These are phyloP conservation scores for Brachypodium distachyon DNA, from an alignment of 202 grass and related monocot species.

Conservation along the genomic window DNA sequence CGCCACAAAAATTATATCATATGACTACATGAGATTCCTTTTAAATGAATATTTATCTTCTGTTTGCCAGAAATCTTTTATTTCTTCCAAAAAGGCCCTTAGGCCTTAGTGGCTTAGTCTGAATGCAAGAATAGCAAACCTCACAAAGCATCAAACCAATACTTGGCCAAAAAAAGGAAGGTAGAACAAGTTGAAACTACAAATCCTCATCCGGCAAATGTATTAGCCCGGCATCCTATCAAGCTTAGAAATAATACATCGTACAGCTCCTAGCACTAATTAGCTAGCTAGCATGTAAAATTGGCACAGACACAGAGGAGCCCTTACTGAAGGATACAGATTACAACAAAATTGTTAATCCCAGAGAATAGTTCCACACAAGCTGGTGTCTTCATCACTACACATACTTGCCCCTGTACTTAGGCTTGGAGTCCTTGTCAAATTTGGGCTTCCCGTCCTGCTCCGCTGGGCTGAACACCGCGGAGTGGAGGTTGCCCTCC, in stretches of 20 bases:
- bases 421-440: slow-evolving; percentile 73
- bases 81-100: no score
- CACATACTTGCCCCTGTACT: slow-evolving; percentile 94
- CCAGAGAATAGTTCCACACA: not conserved
- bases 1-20: no score
- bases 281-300: not conserved
- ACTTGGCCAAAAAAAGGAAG: not conserved
- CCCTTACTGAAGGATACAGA: slow-evolving; percentile 7
- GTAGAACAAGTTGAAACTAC: not conserved
- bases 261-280: not conserved
- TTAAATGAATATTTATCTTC: no score
- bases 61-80: no score
- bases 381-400: slow-evolving; percentile 18
- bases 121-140: not conserved
- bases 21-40: no score
- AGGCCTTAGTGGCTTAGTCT: no score
- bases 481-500: slow-evolving; percentile 80
- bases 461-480: slow-evolving; percentile 49
- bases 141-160: not conserved
- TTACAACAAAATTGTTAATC: not conserved
- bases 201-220: not conserved
- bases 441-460: slow-evolving; percentile 26
- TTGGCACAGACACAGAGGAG: not conserved
- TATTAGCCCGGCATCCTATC: not conserved
- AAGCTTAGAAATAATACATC: not conserved